Base-by-base conservation (phyloP, 129 eudicot genomes). In the Flaveria brownii region DNA sequence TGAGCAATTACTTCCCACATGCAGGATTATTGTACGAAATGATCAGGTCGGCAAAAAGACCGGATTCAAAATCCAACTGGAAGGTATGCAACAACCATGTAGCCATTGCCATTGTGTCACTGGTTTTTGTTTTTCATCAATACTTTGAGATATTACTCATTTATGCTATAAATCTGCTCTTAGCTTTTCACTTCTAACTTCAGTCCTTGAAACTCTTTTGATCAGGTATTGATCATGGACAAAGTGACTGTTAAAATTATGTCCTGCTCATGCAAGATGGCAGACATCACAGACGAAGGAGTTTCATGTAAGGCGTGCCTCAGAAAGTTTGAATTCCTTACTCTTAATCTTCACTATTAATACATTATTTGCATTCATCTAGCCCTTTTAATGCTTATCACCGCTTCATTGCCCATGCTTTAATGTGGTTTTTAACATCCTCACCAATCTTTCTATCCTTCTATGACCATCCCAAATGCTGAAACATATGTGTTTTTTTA, bases 241-340 rank as follows among this genome's bases (percentile, higher is more conserved):
- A 88, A 86, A 82, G 75, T 93, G 41, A 93, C 98, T 73, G 84
- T 87, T 39, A 93, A 87, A 84, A 80, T 93, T 76, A 91, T 93
- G 93, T 93, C 98, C 25, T 81, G 82, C 70, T 81, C 98, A 15
- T 91, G 98, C 92, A 93, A 93, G 86, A 93, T 93, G 98, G 91
- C 97, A 50, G 98, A 93, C 82, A 91, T 93, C 56, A 93, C 97
- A 39, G 96, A 91, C 18, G 98, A 89, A 85, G 98, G 92, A 84
- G 93, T 93, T 78, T 93, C 98, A 85, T 88, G 98, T 93, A 88
- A 93, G 98, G 82, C 49, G 69, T 70, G 82, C 77, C 85, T 80
- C 77, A 25, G 33, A 54, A 67, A 85, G 70, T 51, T 80, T 75
- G 42, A 72, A 70, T 70, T 72, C 73, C 17, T 50, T 64, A 45